Evolutionary conservation across 495 filamentous ascomycete species (phyloP).

Genomic region (Mytilinidion resinicola): DNA sequence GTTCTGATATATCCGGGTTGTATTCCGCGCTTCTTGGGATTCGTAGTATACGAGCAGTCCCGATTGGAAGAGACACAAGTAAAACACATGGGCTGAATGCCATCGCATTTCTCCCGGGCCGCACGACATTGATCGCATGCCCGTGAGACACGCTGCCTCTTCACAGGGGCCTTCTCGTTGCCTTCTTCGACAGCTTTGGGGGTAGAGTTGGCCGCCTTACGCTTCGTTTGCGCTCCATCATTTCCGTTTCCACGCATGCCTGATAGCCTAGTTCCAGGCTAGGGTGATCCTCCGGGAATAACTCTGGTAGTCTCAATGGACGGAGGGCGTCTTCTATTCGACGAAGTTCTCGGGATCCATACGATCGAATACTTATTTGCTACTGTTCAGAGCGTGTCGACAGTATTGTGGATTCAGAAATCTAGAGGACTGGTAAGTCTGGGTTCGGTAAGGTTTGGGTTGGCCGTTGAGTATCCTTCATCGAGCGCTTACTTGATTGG

Average conservation of each 20-base stretch:
- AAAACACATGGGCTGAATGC: conserved; percentile 53
- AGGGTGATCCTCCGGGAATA: not conserved
- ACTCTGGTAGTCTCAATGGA: too few relatives aligned
- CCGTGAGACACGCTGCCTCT: conserved; percentile 59
- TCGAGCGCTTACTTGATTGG: too few relatives aligned
- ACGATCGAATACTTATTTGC: too few relatives aligned
- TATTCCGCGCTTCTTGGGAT: conserved; percentile 65
- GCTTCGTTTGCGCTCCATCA: conserved; percentile 4
- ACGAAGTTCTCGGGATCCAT: too few relatives aligned
- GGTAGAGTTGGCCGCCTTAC: conserved; percentile 9
- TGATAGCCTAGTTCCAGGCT: not conserved
- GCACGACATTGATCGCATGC: conserved; percentile 64
- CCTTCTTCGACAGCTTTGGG: not conserved
- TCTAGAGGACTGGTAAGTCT: too few relatives aligned
- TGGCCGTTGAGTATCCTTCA: too few relatives aligned
- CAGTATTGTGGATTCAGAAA: too few relatives aligned
- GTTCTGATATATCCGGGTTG: conserved; percentile 59
- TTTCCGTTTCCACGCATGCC: not conserved
- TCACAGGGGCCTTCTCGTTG: conserved; percentile 22
- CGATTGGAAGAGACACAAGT: conserved; percentile 56
- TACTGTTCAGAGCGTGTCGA: too few relatives aligned
- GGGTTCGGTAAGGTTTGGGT: too few relatives aligned
- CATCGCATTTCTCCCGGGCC: conserved; percentile 63
- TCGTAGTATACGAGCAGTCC: conserved; percentile 60
- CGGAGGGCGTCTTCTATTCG: too few relatives aligned